These are phyloP conservation scores for Fusarium sublunatum DNA, from an alignment of 2,329 filamentous ascomycete species.

Conservation along the genomic window DNA sequence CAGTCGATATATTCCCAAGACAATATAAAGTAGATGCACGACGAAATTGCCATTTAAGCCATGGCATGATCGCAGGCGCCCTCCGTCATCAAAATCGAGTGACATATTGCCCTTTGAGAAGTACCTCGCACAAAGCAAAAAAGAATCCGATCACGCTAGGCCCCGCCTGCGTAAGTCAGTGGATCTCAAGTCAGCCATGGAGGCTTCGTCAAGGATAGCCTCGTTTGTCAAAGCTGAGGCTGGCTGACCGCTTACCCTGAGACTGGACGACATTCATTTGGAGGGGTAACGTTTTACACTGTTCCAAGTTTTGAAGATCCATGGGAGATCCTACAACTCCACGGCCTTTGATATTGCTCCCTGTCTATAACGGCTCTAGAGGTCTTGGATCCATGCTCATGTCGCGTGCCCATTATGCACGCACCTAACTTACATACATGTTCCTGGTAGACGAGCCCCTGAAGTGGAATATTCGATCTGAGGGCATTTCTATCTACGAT, in stretches of 20 bases:
- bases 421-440: constrained; percentile 6
- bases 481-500: constrained; percentile 15
- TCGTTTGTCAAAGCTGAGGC: constrained; percentile 44
- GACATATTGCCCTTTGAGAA: constrained; percentile 15
- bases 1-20: constrained; percentile 19
- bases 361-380: constrained; percentile 4
- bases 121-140: constrained; percentile 23
- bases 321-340: constrained; percentile 8
- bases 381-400: constrained; percentile 3
- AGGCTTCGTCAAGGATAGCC: constrained; percentile 44
- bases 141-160: constrained; percentile 30
- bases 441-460: constrained; percentile 7
- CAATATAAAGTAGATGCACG: constrained; percentile 8
- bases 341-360: constrained; percentile 1
- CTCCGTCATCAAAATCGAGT: constrained; percentile 16
- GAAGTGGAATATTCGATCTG: constrained; percentile 2
- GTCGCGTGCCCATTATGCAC: constrained; percentile 17
- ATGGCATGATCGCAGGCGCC: constrained; percentile 43
- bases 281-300: constrained; percentile 24
- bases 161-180: constrained; percentile 31
- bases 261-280: constrained; percentile 38
- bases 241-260: constrained; percentile 46
- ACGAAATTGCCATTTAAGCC: constrained; percentile 20
- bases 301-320: constrained; percentile 28
- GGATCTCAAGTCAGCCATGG: constrained; percentile 20